Base-by-base conservation (phyloP, 2,329 filamentous ascomycete species). In the Diaporthe citrichinensis region DNA sequence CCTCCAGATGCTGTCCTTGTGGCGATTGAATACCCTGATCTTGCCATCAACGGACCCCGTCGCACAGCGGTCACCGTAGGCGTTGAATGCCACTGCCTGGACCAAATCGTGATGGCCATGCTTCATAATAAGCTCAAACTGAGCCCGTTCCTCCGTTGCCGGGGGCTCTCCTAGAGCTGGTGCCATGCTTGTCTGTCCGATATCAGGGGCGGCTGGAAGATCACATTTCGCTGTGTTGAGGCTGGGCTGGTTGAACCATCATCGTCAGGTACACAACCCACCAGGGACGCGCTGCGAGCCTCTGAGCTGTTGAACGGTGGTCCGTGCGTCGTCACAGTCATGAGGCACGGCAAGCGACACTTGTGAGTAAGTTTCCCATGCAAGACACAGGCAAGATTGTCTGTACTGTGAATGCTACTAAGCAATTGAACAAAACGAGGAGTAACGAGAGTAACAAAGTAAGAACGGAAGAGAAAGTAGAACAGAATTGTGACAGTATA, bases 21-120 rank as follows among this genome's bases (percentile, higher is more conserved):
- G 93, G 65, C 93, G 90, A 84, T 96, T 95, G 90, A 96, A 98
- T 77, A 98, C 94, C 82, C 96, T 95, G 81, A 98, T 93, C 83
- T 94, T 95, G 83, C 98, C 96, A 84, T 98, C 96, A 25, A 96
- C 94, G 25, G 95, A 97, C 46, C 95, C 95, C 3, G 95, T 97
- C 57, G 96, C 94, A 87, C 96, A 96, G 79, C 96, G 94, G 80
- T 95, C 96, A 79, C 96, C 96, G 83, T 98, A 98, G 79, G 92
- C 93, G 84, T 98, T 98, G 89, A 97, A 98, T 79, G 95, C 93
- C 77, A 96, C 92, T 73, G 95, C 93, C 78, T 96, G 92, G 71
- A 97, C 94, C 59, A 97, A 89, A 83, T 97, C 94, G 80, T 92
- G 91, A 84, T 96, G 94, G 79, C 93, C 93, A 83, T 95, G 92